Conservation (phyloP, 2,329 filamentous ascomycete genomes). For the Diaporthe humulicola region DNA sequence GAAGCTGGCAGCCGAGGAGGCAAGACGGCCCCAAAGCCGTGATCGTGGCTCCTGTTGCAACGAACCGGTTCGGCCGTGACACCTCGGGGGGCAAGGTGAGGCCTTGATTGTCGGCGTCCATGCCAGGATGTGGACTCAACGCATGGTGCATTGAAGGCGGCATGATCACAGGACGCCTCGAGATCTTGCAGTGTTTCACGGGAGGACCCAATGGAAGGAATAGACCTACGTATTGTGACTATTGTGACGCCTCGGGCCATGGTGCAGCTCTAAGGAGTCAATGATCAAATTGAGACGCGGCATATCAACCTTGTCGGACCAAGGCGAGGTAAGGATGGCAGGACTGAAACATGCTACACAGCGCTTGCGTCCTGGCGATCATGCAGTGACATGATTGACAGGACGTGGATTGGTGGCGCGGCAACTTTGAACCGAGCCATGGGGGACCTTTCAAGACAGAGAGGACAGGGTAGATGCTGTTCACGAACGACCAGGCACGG, state of each 20-base stretch:
- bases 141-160: constrained; percentile 4
- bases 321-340: constrained; percentile 24
- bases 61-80: constrained; percentile 17
- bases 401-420: constrained; percentile 21
- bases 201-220: neutral
- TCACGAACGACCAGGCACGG: constrained; percentile 5
- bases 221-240: neutral
- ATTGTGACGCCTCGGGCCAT: neutral
- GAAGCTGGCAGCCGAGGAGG: neutral
- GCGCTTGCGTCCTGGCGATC: constrained; percentile 26
- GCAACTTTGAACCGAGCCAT: constrained; percentile 21
- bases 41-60: neutral
- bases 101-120: neutral
- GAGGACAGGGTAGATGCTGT: neutral
- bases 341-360: constrained; percentile 20
- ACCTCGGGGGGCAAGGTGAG: neutral
- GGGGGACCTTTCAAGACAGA: neutral
- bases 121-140: neutral
- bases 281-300: constrained; percentile 11
- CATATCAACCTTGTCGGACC: constrained; percentile 4
- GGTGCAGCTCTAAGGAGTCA: neutral
- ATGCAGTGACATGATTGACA: constrained; percentile 29
- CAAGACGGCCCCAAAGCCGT: neutral
- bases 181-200: constrained; percentile 15
- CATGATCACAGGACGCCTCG: neutral